phyloP scores from a whole-genome alignment of 1,284 basidiomycete species.

The Cutaneotrichosporon daszewskae region DNA sequence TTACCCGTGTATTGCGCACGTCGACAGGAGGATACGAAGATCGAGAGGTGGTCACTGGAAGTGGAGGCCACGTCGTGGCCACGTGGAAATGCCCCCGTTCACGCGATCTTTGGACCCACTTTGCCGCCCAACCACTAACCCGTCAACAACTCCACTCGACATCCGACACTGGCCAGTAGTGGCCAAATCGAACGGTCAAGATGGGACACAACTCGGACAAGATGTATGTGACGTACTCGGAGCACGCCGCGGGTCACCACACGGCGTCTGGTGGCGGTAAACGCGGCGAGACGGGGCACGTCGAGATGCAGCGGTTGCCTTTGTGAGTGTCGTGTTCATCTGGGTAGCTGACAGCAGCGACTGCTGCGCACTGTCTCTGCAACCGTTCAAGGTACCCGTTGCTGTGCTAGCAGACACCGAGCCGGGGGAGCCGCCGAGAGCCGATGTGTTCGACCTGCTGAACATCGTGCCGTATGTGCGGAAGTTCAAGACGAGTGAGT shows the following conservation, averaged over 20 bases:
- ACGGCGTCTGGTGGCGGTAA: conserved; percentile 44
- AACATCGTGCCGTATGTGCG: conserved; percentile 88
- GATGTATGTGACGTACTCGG: conserved; percentile 47
- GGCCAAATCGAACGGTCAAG: too few relatives aligned
- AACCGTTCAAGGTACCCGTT: conserved; percentile 83
- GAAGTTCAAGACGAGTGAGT: conserved; percentile 59
- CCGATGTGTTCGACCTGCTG: conserved; percentile 66
- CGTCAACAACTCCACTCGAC: too few relatives aligned
- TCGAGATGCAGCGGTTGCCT: conserved; percentile 43
- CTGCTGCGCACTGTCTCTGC: conserved; percentile 86
- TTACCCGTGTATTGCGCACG: too few relatives aligned
- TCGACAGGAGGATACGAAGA: too few relatives aligned
- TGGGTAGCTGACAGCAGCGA: conserved; percentile 50
- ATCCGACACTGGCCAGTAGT: too few relatives aligned
- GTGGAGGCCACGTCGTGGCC: too few relatives aligned
- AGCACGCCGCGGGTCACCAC: conserved; percentile 44
- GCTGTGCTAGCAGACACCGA: conserved; percentile 56
- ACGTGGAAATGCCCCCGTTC: too few relatives aligned
- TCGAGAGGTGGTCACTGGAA: too few relatives aligned
- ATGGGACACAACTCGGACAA: conserved; percentile 48
- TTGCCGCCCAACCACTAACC: too few relatives aligned
- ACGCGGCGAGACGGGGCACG: conserved; percentile 31
- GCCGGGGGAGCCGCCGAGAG: conserved; percentile 39
- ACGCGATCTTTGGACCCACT: too few relatives aligned
- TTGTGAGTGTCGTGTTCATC: conserved; percentile 33